A percentile compares a stretch with the other conserved stretches of the same genome.
Conservation (phyloP, 805 yeast species). For the Candida palmyrensis region DNA sequence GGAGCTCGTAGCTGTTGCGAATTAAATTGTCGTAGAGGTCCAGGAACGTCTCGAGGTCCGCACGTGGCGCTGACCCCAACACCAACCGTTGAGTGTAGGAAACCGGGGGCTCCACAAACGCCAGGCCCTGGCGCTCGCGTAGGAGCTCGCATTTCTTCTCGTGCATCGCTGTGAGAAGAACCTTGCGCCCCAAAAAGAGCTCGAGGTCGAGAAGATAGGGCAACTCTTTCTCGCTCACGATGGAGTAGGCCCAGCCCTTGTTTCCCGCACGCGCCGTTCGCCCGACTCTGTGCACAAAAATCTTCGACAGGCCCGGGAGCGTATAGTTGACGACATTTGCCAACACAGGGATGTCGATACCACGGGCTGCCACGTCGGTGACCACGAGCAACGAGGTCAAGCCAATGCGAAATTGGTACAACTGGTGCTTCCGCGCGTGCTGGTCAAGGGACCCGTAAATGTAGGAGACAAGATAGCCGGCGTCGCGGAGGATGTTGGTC, state of each 20-base stretch:
- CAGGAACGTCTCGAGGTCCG: conserved; percentile 60
- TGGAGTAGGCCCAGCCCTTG: conserved; percentile 95
- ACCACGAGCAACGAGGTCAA: conserved; percentile 84
- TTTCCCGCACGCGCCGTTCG: conserved; percentile 99
- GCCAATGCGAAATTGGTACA: conserved; percentile 81
- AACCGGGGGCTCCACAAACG: conserved; percentile 50
- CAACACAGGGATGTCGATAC: conserved; percentile 95
- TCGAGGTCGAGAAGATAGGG: conserved; percentile 91
- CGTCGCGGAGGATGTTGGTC: conserved; percentile 58
- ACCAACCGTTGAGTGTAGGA: conserved; percentile 74
- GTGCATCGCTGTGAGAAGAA: conserved; percentile 65
- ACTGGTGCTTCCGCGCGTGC: conserved; percentile 85
- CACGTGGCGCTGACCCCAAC: conserved; percentile 77
- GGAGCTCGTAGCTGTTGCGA: conserved; percentile 61
- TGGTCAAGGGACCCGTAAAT: conserved; percentile 95
- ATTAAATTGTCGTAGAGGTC: conserved; percentile 67
- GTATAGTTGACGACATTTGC: conserved; percentile 93
- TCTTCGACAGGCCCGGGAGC: conserved; percentile 86
- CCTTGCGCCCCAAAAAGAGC: conserved; percentile 79
- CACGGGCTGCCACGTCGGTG: conserved; percentile 98
- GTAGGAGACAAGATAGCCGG: conserved; percentile 84
- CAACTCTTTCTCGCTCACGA: conserved; percentile 77
- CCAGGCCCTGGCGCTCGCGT: conserved; percentile 39
- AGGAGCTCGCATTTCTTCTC: conserved; percentile 55
- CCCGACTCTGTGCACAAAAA: conserved; percentile 96